Evolutionary conservation across 1,284 basidiomycete genomes (phyloP).

Genomic region (Pterula multifida): DNA sequence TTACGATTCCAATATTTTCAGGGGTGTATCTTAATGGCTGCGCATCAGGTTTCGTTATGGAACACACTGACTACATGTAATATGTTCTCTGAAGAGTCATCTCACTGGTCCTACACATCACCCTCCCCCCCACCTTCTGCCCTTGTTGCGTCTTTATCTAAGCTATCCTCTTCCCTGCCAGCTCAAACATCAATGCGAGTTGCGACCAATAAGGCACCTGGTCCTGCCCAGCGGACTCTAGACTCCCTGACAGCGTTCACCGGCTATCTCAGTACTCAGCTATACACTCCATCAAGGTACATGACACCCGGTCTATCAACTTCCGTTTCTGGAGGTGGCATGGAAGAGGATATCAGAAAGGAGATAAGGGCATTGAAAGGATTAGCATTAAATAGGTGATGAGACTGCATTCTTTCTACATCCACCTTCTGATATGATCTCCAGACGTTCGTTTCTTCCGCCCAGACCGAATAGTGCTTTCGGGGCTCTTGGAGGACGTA

Average conservation of each 20-base stretch:
- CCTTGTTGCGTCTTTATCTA: not conserved
- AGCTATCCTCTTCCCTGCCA: not conserved
- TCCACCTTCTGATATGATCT: not conserved
- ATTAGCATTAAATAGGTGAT: slow-evolving; percentile 34
- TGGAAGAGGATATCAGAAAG: slow-evolving; percentile 34
- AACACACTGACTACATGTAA: slow-evolving; percentile 19
- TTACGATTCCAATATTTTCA: slow-evolving; percentile 3
- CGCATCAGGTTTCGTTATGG: slow-evolving; percentile 20
- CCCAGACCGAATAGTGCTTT: not conserved
- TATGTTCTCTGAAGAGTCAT: slow-evolving; percentile 14
- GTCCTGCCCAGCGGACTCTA: slow-evolving; percentile 29
- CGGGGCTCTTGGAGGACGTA: not conserved
- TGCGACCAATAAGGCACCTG: slow-evolving; percentile 18
- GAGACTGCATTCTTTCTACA: not conserved
- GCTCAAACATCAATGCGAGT: slow-evolving; percentile 5
- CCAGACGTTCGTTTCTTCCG: slow-evolving; percentile 15
- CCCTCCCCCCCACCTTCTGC: slow-evolving; percentile 10
- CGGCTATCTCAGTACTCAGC: slow-evolving; percentile 38
- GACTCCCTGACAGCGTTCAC: slow-evolving; percentile 37
- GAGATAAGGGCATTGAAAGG: slow-evolving; percentile 44
- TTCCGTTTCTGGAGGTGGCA: slow-evolving; percentile 3
- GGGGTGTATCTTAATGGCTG: too few relatives aligned
- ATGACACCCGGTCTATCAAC: slow-evolving; percentile 11
- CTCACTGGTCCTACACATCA: slow-evolving; percentile 20
- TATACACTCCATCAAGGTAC: slow-evolving; percentile 22